Conservation (phyloP, 179 eudicot species). For the Amaranthus tricolor region DNA sequence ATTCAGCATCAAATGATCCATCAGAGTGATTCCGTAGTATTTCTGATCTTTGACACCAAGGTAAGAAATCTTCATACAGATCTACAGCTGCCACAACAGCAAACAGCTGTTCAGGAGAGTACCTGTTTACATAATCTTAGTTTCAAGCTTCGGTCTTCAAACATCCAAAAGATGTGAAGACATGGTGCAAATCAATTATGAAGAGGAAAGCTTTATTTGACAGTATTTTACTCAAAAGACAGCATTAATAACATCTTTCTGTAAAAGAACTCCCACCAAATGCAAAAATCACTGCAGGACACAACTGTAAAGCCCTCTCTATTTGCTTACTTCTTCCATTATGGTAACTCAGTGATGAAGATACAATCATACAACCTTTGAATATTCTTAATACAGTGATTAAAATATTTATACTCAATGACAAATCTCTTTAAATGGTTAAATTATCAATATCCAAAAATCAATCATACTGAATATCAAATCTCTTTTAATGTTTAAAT, state of each 20-base stretch:
- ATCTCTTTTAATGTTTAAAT: no score
- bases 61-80: constrained; percentile 79
- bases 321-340: no score
- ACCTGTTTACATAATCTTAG: constrained; percentile 37
- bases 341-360: no score
- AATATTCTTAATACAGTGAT: no score
- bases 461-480: no score
- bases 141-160: not conserved
- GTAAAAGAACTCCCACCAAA: not conserved
- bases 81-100: constrained; percentile 91
- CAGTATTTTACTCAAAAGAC: not conserved
- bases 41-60: constrained; percentile 92
- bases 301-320: no score
- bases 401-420: no score
- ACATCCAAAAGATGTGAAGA: not conserved
- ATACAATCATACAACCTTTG: no score
- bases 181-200: not conserved
- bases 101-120: constrained; percentile 78
- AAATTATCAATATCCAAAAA: no score
- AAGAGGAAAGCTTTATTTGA: not conserved
- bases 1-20: constrained; percentile 88
- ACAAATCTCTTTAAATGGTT: no score
- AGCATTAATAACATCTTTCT: not conserved
- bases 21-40: constrained; percentile 56
- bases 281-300: no score